phyloP scores from a whole-genome alignment of 2,329 filamentous ascomycete genomes.

The Microcyclospora tardicrescens region DNA sequence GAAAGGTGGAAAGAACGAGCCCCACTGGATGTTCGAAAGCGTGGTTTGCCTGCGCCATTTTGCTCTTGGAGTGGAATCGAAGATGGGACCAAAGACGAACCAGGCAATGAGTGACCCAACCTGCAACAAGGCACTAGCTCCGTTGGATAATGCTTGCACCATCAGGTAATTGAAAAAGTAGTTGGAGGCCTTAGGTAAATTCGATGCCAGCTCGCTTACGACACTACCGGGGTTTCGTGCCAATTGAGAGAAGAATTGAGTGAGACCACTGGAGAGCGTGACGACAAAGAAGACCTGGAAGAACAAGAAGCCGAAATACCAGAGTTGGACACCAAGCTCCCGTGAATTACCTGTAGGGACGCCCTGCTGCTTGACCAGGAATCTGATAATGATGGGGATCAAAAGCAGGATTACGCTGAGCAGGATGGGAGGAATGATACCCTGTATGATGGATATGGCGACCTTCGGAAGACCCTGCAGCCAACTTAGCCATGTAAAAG shows the following conservation, averaged over 20 bases:
- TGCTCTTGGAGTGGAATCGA: constrained; percentile 68
- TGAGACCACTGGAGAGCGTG: constrained; percentile 66
- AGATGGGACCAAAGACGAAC: constrained; percentile 65
- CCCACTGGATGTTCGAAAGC: constrained; percentile 70
- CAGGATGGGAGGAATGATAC: constrained; percentile 70
- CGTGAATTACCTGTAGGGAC: constrained; percentile 69
- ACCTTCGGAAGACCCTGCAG: constrained; percentile 48
- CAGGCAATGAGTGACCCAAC: constrained; percentile 65
- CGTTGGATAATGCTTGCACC: constrained; percentile 81
- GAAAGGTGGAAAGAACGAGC: constrained; percentile 87
- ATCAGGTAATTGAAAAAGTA: constrained; percentile 99
- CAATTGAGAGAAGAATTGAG: constrained; percentile 51
- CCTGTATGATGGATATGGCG: constrained; percentile 59
- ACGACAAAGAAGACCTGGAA: constrained; percentile 89
- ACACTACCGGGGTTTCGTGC: constrained; percentile 53
- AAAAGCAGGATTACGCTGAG: constrained; percentile 68
- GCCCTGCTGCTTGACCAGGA: constrained; percentile 62
- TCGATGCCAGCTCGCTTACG: constrained; percentile 58
- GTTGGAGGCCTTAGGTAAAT: constrained; percentile 75
- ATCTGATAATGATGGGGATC: constrained; percentile 64
- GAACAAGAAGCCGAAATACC: constrained; percentile 90
- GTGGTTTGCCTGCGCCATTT: constrained; percentile 80
- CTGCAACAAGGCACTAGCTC: constrained; percentile 77
- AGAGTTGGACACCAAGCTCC: constrained; percentile 74
- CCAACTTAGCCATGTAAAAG: constrained; percentile 58